Evolutionary conservation across 2,329 filamentous ascomycete genomes (phyloP), one percentile per base, ranked within the genome.

Genomic region (Gremmenia infestans): DNA sequence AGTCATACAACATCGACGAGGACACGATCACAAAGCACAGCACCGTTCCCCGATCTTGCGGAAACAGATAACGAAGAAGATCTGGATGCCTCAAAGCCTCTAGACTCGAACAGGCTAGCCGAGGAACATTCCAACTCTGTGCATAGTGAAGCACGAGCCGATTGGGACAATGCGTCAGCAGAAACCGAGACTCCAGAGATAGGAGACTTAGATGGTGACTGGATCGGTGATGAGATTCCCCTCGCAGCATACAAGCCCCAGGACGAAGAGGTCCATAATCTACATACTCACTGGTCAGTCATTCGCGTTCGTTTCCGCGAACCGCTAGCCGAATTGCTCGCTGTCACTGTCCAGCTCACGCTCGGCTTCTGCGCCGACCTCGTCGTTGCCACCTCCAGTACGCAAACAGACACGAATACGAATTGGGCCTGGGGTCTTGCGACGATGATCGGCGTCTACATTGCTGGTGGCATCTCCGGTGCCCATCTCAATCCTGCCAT

Each of bases 381-480:
- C 1, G 72, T 73, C 1, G 73, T 78, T 2, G 37, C 48, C 15
- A 63, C 62, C 37, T 64, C 63, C 12, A 47, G 37, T 17, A 50
- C 40, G 22, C 58, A 66, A 17, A 65, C 70, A 1, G 73, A 72
- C 1, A 76, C 35, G 74, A 74, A 4, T 9, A 72, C 73, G 3
- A 65, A 68, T 25, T 76, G 71, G 72, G 72, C 75, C 5, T 83
- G 80, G 80, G 81, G 80, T 1, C 70, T 82, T 14, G 79, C 76
- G 1, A 74, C 75, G 22, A 83, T 82, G 76, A 70, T 76, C 35
- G 75, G 68, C 9, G 76, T 78, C 59, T 76, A 77, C 56, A 72
- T 77, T 37, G 74, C 72, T 19, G 75, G 75, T 71, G 75, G 75
- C 53, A 72, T 77, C 17, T 77, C 74, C 4, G 75, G 75, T 52